phyloP scores from a whole-genome alignment of 768 basidiomycete species.

The Mycena galopus region DNA sequence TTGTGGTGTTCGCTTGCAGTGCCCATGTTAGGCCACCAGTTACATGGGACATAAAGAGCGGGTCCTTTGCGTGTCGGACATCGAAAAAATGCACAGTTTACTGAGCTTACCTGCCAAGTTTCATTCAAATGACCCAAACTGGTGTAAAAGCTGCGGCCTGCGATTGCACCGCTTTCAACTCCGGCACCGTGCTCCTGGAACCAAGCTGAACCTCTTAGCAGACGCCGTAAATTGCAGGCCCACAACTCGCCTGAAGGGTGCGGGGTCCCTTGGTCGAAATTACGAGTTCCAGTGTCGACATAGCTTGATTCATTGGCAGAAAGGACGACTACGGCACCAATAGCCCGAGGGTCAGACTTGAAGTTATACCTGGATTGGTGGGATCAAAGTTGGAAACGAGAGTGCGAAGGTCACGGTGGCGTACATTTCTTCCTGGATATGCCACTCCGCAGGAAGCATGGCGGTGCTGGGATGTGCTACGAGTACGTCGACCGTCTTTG shows the following conservation, averaged over 20 bases:
- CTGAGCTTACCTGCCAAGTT: slow-evolving; percentile 73
- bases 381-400: neutral
- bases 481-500: slow-evolving; percentile 70
- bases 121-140: slow-evolving; percentile 83
- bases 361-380: slow-evolving; percentile 70
- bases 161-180: slow-evolving; percentile 57
- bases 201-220: slow-evolving; percentile 70
- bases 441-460: slow-evolving; percentile 66
- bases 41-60: slow-evolving; percentile 78
- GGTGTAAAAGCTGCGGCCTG: slow-evolving; percentile 89
- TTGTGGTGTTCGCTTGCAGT: slow-evolving; percentile 77
- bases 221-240: too few species aligned
- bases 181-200: slow-evolving; percentile 84
- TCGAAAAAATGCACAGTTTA: neutral
- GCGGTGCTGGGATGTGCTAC: slow-evolving; percentile 75
- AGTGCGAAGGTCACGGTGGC: slow-evolving; percentile 35
- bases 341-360: slow-evolving; percentile 73
- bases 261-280: slow-evolving; percentile 76
- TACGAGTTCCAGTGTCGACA: slow-evolving; percentile 59
- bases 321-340: slow-evolving; percentile 75
- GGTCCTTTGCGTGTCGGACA: slow-evolving; percentile 59
- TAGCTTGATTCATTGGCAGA: slow-evolving; percentile 77
- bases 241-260: slow-evolving; percentile 77
- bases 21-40: slow-evolving; percentile 83
- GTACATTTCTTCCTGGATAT: slow-evolving; percentile 72